Conservation (phyloP, 805 yeast genomes). For the Pichia scutulata region DNA sequence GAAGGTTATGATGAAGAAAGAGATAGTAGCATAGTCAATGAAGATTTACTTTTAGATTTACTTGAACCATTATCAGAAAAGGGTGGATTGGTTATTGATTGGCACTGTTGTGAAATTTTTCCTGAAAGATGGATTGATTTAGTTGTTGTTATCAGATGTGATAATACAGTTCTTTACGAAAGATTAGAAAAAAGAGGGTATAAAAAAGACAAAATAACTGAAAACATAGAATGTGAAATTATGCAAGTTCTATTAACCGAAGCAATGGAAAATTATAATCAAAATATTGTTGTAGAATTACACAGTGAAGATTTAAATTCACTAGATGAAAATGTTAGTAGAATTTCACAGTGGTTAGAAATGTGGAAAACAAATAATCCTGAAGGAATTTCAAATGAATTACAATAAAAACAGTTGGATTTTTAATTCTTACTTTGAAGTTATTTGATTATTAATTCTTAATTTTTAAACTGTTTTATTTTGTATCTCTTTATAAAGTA, state of each 20-base stretch:
- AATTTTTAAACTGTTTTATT: not conserved
- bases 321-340: slow-evolving; percentile 72
- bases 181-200: slow-evolving; percentile 73
- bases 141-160: slow-evolving; percentile 81
- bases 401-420: slow-evolving; percentile 16
- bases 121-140: slow-evolving; percentile 90
- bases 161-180: slow-evolving; percentile 63
- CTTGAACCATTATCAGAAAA: slow-evolving; percentile 68
- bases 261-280: slow-evolving; percentile 74
- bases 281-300: slow-evolving; percentile 76
- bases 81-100: slow-evolving; percentile 90
- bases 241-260: slow-evolving; percentile 88
- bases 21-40: slow-evolving; percentile 86
- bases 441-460: too few relatives aligned
- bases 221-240: slow-evolving; percentile 92
- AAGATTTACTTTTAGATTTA: slow-evolving; percentile 76
- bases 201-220: slow-evolving; percentile 73
- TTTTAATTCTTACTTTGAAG: too few relatives aligned
- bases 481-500: not conserved
- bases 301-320: slow-evolving; percentile 65
- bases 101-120: slow-evolving; percentile 96
- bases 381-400: slow-evolving; percentile 49
- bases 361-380: slow-evolving; percentile 65
- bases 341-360: slow-evolving; percentile 67
- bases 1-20: slow-evolving; percentile 83